phyloP scores from a whole-genome alignment of 1,284 basidiomycete genomes.

The Neolentinus lepideus region DNA sequence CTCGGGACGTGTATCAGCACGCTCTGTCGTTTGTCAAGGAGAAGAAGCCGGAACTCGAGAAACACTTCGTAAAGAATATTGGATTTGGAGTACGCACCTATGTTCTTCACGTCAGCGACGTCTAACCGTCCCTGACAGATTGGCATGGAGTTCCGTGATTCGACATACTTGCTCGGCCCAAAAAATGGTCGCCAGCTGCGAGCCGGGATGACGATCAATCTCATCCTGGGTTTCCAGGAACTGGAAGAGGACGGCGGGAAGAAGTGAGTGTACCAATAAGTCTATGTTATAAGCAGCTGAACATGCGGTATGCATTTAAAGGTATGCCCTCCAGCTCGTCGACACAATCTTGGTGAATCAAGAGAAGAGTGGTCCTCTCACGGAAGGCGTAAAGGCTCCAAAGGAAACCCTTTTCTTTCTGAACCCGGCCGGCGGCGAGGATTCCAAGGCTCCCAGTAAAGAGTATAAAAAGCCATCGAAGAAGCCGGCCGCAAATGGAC shows the following conservation, averaged over 20 bases:
- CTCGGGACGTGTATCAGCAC: slow-evolving; percentile 78
- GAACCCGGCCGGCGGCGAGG: slow-evolving; percentile 41
- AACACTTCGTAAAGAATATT: slow-evolving; percentile 82
- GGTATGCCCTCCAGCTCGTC: slow-evolving; percentile 85
- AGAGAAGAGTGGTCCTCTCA: slow-evolving; percentile 67
- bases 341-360: slow-evolving; percentile 83
- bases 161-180: slow-evolving; percentile 72
- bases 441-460: slow-evolving; percentile 47
- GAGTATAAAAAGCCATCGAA: slow-evolving; percentile 49
- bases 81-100: slow-evolving; percentile 73
- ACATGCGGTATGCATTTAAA: slow-evolving; percentile 19
- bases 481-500: slow-evolving; percentile 41
- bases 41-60: slow-evolving; percentile 79
- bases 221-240: slow-evolving; percentile 82
- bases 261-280: slow-evolving; percentile 41
- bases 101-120: background rate
- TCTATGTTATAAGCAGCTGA: background rate
- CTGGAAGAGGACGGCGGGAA: slow-evolving; percentile 71
- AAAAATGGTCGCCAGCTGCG: slow-evolving; percentile 75
- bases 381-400: slow-evolving; percentile 75
- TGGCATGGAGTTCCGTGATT: slow-evolving; percentile 93
- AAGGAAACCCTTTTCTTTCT: slow-evolving; percentile 90
- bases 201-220: slow-evolving; percentile 81
- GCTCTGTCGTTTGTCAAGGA: slow-evolving; percentile 69
- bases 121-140: slow-evolving; percentile 44